phyloP scores from a whole-genome alignment of 495 filamentous ascomycete genomes.

The Penicillium manginii region DNA sequence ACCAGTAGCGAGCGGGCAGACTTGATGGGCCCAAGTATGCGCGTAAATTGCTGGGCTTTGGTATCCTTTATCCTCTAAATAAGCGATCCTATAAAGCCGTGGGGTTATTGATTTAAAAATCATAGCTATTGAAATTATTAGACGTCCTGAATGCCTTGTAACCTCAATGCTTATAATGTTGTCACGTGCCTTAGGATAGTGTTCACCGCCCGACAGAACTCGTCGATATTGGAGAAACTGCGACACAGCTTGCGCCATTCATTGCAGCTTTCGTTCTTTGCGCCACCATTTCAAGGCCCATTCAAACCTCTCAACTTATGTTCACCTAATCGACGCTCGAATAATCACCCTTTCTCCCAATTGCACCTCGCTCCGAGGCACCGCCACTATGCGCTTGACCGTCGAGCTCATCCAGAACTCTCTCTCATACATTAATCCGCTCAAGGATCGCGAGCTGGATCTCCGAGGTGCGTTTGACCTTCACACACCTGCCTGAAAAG shows the following conservation, averaged over 20 bases:
- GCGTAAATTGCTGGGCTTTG: no score
- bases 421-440: conserved; percentile 94
- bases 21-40: no score
- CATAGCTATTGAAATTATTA: no score
- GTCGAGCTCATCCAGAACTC: conserved; percentile 89
- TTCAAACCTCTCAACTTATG: neutral
- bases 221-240: conserved; percentile 27
- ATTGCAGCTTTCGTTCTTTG: conserved; percentile 17
- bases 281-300: neutral
- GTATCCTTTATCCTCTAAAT: no score
- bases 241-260: conserved; percentile 20
- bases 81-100: no score
- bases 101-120: no score
- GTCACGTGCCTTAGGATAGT: neutral
- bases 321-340: neutral
- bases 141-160: neutral
- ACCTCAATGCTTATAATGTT: neutral
- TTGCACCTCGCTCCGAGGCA: conserved; percentile 2
- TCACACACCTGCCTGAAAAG: conserved; percentile 70
- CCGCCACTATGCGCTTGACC: conserved; percentile 81
- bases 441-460: conserved; percentile 97
- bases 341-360: neutral
- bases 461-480: conserved; percentile 88
- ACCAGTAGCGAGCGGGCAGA: no score
- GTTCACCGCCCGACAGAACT: conserved; percentile 32